Evolutionary conservation across 108 stramenopile genomes (phyloP).

Genomic region (Tribonema minus): DNA sequence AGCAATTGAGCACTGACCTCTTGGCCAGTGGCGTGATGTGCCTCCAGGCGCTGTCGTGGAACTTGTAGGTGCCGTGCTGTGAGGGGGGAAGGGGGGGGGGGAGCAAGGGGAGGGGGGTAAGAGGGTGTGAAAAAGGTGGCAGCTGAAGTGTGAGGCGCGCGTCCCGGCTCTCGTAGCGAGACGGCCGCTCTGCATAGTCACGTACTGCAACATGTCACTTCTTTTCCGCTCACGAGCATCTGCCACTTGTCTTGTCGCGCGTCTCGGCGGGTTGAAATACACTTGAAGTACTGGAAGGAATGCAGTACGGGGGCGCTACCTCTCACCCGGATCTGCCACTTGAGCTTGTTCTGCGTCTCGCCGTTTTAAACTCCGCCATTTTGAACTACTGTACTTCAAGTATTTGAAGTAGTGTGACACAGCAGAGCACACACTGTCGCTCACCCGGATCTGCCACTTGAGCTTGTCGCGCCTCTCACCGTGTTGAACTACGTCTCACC

Average conservation of each 20-base stretch:
- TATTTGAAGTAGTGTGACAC: too few relatives aligned
- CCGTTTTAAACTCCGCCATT: constrained; percentile 44
- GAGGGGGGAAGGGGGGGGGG: neutral
- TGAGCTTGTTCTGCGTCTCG: constrained; percentile 65
- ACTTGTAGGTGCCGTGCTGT: constrained; percentile 42
- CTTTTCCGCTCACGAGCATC: too few relatives aligned
- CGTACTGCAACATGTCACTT: too few relatives aligned
- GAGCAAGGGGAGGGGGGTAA: neutral
- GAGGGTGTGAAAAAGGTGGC: too few relatives aligned
- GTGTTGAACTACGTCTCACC: neutral
- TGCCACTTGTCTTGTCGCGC: too few relatives aligned
- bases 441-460: constrained; percentile 17
- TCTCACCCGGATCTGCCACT: constrained; percentile 16
- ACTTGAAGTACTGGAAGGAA: too few relatives aligned
- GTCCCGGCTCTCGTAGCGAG: too few relatives aligned
- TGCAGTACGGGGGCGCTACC: neutral
- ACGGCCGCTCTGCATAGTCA: too few relatives aligned
- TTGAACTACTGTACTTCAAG: too few relatives aligned
- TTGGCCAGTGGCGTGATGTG: constrained; percentile 11
- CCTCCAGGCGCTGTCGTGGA: constrained; percentile 25
- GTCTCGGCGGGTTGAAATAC: too few relatives aligned
- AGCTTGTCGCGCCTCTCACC: constrained; percentile 70
- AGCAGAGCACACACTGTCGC: neutral
- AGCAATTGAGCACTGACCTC: too few relatives aligned
- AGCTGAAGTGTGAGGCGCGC: too few relatives aligned